Percentiles rank a stretch among this genome's conserved stretches.
These are phyloP conservation scores for Exophiala sideris DNA, from an alignment of 2,329 filamentous ascomycete species.

Conservation along the genomic window DNA sequence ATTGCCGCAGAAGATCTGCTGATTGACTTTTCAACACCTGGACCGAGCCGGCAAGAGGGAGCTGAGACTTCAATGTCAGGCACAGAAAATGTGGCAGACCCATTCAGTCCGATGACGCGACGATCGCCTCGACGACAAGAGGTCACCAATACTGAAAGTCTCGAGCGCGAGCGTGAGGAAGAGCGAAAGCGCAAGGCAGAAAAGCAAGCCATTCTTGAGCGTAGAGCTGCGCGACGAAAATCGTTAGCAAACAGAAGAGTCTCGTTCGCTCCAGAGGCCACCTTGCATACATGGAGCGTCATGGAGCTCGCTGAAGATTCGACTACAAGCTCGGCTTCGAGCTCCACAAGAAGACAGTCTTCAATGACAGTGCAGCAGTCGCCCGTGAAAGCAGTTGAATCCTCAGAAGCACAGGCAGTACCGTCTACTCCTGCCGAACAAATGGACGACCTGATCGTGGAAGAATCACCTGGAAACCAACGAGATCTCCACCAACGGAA, in stretches of 20 bases:
- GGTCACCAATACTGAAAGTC: not conserved
- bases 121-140: conserved; percentile 9
- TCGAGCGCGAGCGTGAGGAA: conserved; percentile 68
- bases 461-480: conserved; percentile 63
- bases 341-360: conserved; percentile 71
- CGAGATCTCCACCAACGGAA: conserved; percentile 57
- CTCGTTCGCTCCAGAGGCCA: conserved; percentile 95
- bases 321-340: conserved; percentile 70
- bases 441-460: conserved; percentile 54
- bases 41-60: conserved; percentile 32
- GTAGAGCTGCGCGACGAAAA: conserved; percentile 84
- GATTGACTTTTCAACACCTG: conserved; percentile 44
- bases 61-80: conserved; percentile 43
- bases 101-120: conserved; percentile 27
- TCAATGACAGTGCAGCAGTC: conserved; percentile 45
- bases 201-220: conserved; percentile 60
- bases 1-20: conserved; percentile 32
- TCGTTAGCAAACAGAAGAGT: conserved; percentile 90
- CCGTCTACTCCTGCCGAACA: conserved; percentile 63
- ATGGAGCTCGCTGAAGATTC: conserved; percentile 86
- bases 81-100: conserved; percentile 48
- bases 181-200: conserved; percentile 58
- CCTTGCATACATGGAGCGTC: conserved; percentile 94
- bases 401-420: conserved; percentile 42
- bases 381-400: conserved; percentile 10